Conservation (phyloP, 2,329 filamentous ascomycete species). For the Fusarium decemcellulare region DNA sequence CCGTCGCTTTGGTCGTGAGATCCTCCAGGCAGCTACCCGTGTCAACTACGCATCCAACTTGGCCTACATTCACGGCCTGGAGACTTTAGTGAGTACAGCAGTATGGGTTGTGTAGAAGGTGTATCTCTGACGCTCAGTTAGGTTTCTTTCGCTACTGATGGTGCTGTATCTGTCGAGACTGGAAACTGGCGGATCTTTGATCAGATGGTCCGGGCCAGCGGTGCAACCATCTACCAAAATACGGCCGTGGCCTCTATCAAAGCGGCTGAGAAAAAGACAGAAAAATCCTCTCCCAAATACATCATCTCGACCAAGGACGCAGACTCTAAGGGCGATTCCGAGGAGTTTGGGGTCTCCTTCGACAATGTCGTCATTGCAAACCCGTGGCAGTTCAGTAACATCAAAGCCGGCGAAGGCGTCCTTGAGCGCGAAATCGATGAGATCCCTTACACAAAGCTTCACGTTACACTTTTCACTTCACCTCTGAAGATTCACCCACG, state of each 20-base stretch:
- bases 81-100: conserved; percentile 76
- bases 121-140: conserved; percentile 39
- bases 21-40: conserved; percentile 91
- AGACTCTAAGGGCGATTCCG: conserved; percentile 41
- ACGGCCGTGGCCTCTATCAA: conserved; percentile 76
- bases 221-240: conserved; percentile 74
- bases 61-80: conserved; percentile 86
- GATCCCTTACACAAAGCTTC: conserved; percentile 88
- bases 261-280: conserved; percentile 60
- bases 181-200: conserved; percentile 97
- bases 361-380: conserved; percentile 88
- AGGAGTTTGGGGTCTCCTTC: conserved; percentile 69
- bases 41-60: conserved; percentile 97
- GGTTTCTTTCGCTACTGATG: conserved; percentile 90
- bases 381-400: conserved; percentile 85
- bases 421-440: conserved; percentile 79
- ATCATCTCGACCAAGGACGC: conserved; percentile 56
- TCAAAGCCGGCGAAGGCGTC: conserved; percentile 74
- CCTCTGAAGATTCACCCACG: conserved; percentile 77
- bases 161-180: conserved; percentile 82
- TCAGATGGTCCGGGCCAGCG: conserved; percentile 79
- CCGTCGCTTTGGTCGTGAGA: conserved; percentile 78
- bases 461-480: conserved; percentile 92
- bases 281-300: conserved; percentile 62
- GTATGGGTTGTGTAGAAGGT: not conserved